Base-by-base conservation (phyloP, 129 eudicot genomes). In the Escallonia herrerae region DNA sequence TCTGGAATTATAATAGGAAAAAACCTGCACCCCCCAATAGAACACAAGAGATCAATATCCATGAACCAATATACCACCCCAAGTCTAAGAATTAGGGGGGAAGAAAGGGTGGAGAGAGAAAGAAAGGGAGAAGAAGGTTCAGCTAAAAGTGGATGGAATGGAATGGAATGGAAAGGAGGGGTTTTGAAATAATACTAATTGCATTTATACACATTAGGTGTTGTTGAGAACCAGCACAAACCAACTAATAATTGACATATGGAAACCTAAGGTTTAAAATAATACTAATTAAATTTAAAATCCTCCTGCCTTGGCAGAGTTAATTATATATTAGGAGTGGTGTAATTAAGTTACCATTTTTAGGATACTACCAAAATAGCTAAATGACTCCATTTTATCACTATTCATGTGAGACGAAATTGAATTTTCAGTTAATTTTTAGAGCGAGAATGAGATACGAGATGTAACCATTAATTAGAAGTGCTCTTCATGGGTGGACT, bases 41-140 rank as follows among this genome's bases (percentile, higher is more conserved):
- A 58, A 81, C 86, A 80, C 67, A 72, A 61, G 84, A 79, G 89
- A 79, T 88, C 96, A 84, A 84, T 84, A 87, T 82, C 96, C 91
- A 88, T 84, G 47, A 88, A 88, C 91, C 81, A 85, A 71, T 69
- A 69, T 68, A 79, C 63, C 64, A 65, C 78, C 82, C 69, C 66
- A 65, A 66, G 68, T 22, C 62, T 47, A 71, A 74, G 33, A 22
- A 65, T 59, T 60, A 5, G 4, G 48, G 15, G 33, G 33, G 33
- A 22, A 22, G 33, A 22, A 22, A 22, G 33, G 33, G 33, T 0
- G 33, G 33, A 22, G 33, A 22, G 33, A 0, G 1, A 22, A 22
- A 22, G 33, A 1, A 22, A 22, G 33, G 33, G 33, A 22, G 33
- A 62, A 67, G 76, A 62, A 69, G 60, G 40, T 61, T 63, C 67